These are phyloP conservation scores for Fusarium mundagurra DNA, from an alignment of 2,329 filamentous ascomycete species.

Conservation along the genomic window DNA sequence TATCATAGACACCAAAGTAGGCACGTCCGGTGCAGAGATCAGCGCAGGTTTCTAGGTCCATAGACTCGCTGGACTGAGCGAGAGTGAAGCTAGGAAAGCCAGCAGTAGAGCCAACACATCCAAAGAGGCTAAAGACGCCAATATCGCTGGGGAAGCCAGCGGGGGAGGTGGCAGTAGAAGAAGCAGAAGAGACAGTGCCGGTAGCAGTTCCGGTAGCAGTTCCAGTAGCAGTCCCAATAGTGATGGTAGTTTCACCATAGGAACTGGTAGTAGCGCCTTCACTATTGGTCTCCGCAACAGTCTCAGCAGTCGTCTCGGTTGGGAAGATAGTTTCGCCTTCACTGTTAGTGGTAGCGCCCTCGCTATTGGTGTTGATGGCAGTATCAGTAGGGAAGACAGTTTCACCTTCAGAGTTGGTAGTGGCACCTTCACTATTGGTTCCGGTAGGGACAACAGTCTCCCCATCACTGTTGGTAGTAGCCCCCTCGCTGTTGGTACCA, in stretches of 20 bases:
- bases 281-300: not conserved
- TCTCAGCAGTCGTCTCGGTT: not conserved
- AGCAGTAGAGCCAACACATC: not conserved
- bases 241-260: not conserved
- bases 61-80: not conserved
- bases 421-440: not conserved
- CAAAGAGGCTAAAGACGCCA: not conserved
- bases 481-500: not conserved
- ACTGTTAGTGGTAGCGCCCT: not conserved
- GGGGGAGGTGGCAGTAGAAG: not conserved
- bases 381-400: not conserved
- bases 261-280: not conserved
- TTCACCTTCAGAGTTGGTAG: not conserved
- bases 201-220: not conserved
- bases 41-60: not conserved
- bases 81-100: not conserved
- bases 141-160: not conserved
- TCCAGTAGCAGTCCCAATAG: not conserved
- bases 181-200: not conserved
- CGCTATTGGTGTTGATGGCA: not conserved
- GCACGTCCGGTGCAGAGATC: not conserved
- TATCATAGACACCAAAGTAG: not conserved
- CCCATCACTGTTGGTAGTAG: not conserved
- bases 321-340: not conserved
- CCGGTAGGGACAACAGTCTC: not conserved